Evolutionary conservation across 1,139 yeast genomes (phyloP), one percentile per base, ranked within the genome.

Genomic region (Ashbya aceris): DNA sequence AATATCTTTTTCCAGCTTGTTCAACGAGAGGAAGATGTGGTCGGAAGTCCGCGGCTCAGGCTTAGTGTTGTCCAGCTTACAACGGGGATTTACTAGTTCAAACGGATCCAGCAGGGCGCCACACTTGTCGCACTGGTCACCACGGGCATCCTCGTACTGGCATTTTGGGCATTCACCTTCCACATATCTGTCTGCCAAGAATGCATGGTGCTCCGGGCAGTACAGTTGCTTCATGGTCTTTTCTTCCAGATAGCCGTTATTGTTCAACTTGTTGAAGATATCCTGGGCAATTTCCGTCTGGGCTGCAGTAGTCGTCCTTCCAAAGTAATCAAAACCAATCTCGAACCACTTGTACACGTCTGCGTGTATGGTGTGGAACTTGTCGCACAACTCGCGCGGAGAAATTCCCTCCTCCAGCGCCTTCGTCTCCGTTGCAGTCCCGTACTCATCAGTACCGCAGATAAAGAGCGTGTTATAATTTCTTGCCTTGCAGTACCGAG

Each of bases 391-490:
- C 58, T 86, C 80, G 55, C 77, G 70, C 39, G 99, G 98, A 4
- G 94, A 74, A 47, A 85, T 81, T 36, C 83, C 80, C 59, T 91
- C 97, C 65, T 91, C 98, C 45, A 91, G 70, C 8, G 98, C 98
- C 67, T 91, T 91, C 30, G 98, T 93, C 66, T 91, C 99, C 23
- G 98, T 91, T 40, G 99, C 99, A 48, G 99, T 91, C 62, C 99
- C 99, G 62, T 91, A 93, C 67, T 91, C 99, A 62, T 91, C 99
- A 31, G 98, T 93, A 67, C 99, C 99, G 67, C 98, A 87, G 46
- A 91, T 68, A 58, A 70, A 91, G 48, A 91, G 68, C 17, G 95
- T 73, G 61, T 89, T 91, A 69, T 83, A 81, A 64, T 87, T 85
- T 69, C 96, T 78, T 52, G 83, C 79, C 65, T 87, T 89, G 60